Conservation (phyloP, 208 protist species). For the Leishmania arabica region DNA sequence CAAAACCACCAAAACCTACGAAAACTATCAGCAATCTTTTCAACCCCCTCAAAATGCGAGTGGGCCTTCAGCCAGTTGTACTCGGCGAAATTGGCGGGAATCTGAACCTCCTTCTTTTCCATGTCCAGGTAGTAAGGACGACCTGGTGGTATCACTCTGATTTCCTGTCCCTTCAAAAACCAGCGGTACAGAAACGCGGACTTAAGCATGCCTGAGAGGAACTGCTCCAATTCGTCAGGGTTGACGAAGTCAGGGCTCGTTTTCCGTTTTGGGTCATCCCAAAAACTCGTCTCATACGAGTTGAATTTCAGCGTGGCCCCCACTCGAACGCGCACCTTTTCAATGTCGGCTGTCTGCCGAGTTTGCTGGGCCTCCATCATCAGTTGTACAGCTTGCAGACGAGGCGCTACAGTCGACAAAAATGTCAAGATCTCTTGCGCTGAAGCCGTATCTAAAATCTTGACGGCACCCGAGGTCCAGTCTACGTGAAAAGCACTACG, state of each 20-base stretch:
- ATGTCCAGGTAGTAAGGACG: slow-evolving; percentile 67
- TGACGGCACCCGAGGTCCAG: slow-evolving; percentile 85
- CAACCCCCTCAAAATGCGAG: slow-evolving; percentile 57
- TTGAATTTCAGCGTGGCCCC: slow-evolving; percentile 83
- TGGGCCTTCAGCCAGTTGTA: slow-evolving; percentile 86
- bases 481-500: slow-evolving; percentile 80
- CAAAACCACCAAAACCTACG: slow-evolving; percentile 87
- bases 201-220: slow-evolving; percentile 64
- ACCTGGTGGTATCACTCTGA: slow-evolving; percentile 78
- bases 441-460: slow-evolving; percentile 87
- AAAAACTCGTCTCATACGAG: slow-evolving; percentile 76
- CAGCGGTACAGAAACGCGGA: slow-evolving; percentile 80
- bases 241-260: slow-evolving; percentile 69
- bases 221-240: slow-evolving; percentile 77
- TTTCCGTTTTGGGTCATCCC: slow-evolving; percentile 76
- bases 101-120: slow-evolving; percentile 74
- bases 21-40: slow-evolving; percentile 54
- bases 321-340: slow-evolving; percentile 75
- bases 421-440: slow-evolving; percentile 89
- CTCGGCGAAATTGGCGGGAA: slow-evolving; percentile 88
- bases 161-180: slow-evolving; percentile 80
- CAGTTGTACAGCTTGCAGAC: slow-evolving; percentile 89
- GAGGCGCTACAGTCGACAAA: slow-evolving; percentile 77
- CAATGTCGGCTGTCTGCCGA: slow-evolving; percentile 57
- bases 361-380: slow-evolving; percentile 88